A percentile compares a stretch with the other conserved stretches of the same genome.
Conservation (phyloP, 2,329 filamentous ascomycete species). For the Fusarium ambrosium region DNA sequence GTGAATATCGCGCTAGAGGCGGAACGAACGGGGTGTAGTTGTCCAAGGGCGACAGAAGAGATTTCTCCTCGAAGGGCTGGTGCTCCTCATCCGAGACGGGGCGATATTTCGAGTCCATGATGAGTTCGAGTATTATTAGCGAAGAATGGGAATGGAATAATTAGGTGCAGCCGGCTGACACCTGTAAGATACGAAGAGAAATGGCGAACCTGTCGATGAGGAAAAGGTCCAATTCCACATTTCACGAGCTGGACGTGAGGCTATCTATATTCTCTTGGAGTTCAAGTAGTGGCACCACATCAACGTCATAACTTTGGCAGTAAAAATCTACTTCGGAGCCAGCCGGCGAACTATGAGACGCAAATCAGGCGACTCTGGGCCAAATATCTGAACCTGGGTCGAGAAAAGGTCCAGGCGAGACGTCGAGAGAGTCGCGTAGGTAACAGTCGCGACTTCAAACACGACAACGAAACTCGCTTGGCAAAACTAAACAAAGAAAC, state of each 20-base stretch:
- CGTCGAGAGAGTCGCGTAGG: not conserved
- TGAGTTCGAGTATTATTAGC: not conserved
- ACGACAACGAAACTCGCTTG: not conserved
- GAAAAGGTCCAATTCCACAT: not conserved
- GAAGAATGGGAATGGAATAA: not conserved
- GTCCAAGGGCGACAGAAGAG: conserved; percentile 10
- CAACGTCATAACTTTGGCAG: not conserved
- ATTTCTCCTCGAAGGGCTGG: conserved; percentile 24
- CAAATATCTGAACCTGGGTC: not conserved
- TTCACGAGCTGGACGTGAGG: not conserved
- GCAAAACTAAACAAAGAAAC: not conserved
- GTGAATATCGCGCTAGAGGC: not conserved
- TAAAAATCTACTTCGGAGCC: not conserved
- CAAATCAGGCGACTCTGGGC: not conserved
- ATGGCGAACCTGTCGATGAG: not conserved
- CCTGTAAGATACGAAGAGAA: not conserved
- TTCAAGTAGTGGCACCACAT: not conserved
- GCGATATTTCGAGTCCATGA: conserved; percentile 18
- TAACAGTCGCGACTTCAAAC: not conserved
- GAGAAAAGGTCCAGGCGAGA: not conserved
- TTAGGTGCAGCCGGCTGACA: not conserved
- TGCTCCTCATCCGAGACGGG: conserved; percentile 33
- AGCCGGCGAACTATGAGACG: not conserved
- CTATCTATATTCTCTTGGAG: not conserved
- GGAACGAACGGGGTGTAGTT: not conserved